phyloP scores from a whole-genome alignment of 2,329 filamentous ascomycete species.

The Epichloe sibirici region DNA sequence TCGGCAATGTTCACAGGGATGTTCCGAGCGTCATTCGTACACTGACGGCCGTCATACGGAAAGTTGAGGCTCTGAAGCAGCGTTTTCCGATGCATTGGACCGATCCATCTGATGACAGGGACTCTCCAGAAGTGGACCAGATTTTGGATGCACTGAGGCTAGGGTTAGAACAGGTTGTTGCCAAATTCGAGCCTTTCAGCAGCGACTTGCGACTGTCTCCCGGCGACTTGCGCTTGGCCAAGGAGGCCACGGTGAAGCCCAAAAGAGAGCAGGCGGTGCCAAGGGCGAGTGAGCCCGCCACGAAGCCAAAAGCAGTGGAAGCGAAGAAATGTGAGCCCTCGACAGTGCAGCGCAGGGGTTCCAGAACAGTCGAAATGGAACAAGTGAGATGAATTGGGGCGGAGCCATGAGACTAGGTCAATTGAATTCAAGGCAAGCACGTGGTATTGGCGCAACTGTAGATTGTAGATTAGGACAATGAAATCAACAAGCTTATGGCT shows the following conservation, averaged over 20 bases:
- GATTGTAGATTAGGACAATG: too few relatives aligned
- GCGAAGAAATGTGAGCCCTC: conserved; percentile 11
- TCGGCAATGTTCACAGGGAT: conserved; percentile 75
- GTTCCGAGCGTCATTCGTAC: conserved; percentile 62
- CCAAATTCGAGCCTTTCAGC: conserved; percentile 63
- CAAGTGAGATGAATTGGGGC: conserved; percentile 11
- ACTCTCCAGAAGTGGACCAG: conserved; percentile 56
- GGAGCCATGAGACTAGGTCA: too few relatives aligned
- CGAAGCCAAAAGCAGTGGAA: conserved; percentile 16
- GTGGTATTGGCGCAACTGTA: neutral
- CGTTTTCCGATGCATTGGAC: conserved; percentile 62
- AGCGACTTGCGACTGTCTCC: conserved; percentile 55
- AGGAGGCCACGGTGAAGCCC: conserved; percentile 41
- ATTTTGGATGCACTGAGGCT: conserved; percentile 53
- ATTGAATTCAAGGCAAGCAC: neutral
- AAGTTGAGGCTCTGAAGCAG: conserved; percentile 55
- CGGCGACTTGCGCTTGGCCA: conserved; percentile 62
- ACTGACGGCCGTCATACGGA: conserved; percentile 55
- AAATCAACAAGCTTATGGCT: too few relatives aligned
- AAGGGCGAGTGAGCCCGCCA: conserved; percentile 17
- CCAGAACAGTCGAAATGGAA: conserved; percentile 17
- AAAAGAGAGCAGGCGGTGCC: neutral
- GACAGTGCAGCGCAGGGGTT: conserved; percentile 10
- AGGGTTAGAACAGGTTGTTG: conserved; percentile 53
- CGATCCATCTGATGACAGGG: conserved; percentile 47